Percentiles rank a stretch among this genome's conserved stretches.
These are phyloP conservation scores for Pseudogymnoascus sp. DNA, from an alignment of 2,329 filamentous ascomycete species.

Conservation along the genomic window DNA sequence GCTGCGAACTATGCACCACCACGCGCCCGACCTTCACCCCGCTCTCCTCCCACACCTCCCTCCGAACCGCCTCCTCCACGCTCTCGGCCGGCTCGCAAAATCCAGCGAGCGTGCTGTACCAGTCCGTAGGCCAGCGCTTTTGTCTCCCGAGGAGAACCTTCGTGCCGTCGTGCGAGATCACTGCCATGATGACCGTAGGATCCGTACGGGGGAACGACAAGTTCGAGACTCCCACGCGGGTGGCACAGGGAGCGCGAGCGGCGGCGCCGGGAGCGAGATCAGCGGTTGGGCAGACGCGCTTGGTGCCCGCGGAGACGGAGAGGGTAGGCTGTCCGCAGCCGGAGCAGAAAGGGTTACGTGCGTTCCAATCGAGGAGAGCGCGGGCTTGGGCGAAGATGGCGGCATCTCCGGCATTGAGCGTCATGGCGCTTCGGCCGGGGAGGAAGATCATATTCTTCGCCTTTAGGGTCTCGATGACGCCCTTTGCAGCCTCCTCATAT, in stretches of 20 bases:
- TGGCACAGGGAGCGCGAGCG: conserved; percentile 65
- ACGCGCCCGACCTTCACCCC: conserved; percentile 71
- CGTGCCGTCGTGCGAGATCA: conserved; percentile 72
- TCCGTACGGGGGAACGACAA: conserved; percentile 84
- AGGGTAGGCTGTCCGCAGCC: conserved; percentile 80
- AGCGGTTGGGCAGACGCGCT: conserved; percentile 68
- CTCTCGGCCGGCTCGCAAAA: conserved; percentile 83
- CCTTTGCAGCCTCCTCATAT: conserved; percentile 54
- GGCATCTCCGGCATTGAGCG: conserved; percentile 48
- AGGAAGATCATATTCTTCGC: conserved; percentile 59
- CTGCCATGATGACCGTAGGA: conserved; percentile 84
- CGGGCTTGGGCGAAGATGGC: conserved; percentile 87
- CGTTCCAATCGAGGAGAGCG: conserved; percentile 89
- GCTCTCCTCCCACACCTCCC: conserved; percentile 82
- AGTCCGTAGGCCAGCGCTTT: conserved; percentile 73
- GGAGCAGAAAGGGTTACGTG: conserved; percentile 83
- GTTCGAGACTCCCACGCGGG: conserved; percentile 80
- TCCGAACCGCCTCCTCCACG: conserved; percentile 73
- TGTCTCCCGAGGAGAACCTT: conserved; percentile 67
- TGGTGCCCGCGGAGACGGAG: conserved; percentile 71
- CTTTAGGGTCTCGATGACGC: conserved; percentile 52
- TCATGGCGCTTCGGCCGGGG: conserved; percentile 52
- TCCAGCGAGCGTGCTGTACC: conserved; percentile 83
- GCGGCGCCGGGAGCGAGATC: conserved; percentile 46
- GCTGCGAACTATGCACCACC: conserved; percentile 75